These are phyloP conservation scores for Pyrenophora teres DNA, from an alignment of 2,329 filamentous ascomycete species.

Conservation along the genomic window DNA sequence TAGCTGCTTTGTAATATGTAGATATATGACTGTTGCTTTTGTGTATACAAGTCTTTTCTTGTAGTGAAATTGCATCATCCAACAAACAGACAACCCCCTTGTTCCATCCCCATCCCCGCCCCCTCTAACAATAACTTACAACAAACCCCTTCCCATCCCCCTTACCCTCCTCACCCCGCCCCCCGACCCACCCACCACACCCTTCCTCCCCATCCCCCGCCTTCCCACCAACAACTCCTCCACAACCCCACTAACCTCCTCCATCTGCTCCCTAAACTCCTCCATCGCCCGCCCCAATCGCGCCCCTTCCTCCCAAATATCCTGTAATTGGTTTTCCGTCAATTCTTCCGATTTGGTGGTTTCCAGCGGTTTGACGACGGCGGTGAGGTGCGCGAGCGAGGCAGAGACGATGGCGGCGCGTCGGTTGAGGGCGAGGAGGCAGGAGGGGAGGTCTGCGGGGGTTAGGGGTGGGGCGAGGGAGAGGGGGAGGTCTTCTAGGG, in stretches of 20 bases:
- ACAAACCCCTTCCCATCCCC: no score
- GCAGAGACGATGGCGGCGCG: constrained; percentile 8
- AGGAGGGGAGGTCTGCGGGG: constrained; percentile 2
- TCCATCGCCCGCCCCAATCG: constrained; percentile 1
- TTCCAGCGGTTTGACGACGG: constrained; percentile 8
- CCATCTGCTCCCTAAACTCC: constrained; percentile 5
- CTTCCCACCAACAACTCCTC: not conserved
- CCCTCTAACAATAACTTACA: no score
- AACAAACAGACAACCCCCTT: no score
- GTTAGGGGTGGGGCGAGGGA: not conserved
- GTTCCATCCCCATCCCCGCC: no score
- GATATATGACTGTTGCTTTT: no score
- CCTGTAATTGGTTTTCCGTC: constrained; percentile 1
- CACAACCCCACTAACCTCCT: constrained; percentile 15
- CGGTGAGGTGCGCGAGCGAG: constrained; percentile 2
- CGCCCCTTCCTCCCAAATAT: constrained; percentile 3
- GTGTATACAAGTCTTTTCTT: not conserved
- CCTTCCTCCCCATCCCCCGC: not conserved
- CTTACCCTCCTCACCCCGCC: not conserved
- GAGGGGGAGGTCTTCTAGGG: not conserved
- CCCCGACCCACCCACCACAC: not conserved
- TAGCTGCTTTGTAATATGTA: not conserved
- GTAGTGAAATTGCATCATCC: no score
- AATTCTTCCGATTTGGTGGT: not conserved
- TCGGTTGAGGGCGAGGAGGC: constrained; percentile 5